Base-by-base conservation (phyloP, 768 basidiomycete genomes). In the Hydnomerulius pinastri region DNA sequence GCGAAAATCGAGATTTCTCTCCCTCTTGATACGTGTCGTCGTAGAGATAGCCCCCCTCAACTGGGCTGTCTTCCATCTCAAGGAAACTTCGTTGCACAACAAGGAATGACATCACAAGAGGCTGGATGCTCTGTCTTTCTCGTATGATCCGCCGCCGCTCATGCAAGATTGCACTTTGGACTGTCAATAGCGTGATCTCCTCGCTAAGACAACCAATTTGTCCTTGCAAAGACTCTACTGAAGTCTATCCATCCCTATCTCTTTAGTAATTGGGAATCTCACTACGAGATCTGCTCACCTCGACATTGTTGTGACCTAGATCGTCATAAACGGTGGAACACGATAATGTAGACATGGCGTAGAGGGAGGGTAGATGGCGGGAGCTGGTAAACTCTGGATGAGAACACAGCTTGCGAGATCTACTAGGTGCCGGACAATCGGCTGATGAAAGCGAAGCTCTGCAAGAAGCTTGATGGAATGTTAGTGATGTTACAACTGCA, bases 1-100 rank as follows among this genome's bases (percentile, higher is more conserved):
- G 42, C 32, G 61, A 62, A 27, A 62, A 62, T 6, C 61, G 58
- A 24, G 61, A 62, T 15, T 32, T 32, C 4, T 32, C 30, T 32
- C 30, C 30, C 4, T 6, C 51, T 53, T 28, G 61, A 62, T 20
- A n/a, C n/a, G n/a, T n/a, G n/a, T n/a, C 61, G 55, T 21, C 58
- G 10, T 5, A 11, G 33, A 8, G 3, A 35, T 17, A 5, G 10
- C 33, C 7, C 6, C 33, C 33, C n/a, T 35, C 33, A 17, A 35
- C 33, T 18, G 33, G 33, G 18, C 9, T 35, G 9, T 35, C 33
- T 18, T 35, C 33, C 33, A 35, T 35, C n/a, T 35, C 33, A 42
- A 36, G 21, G 24, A 20, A 9, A 37, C 8, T 32, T 33, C 11
- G 2, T 7, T 13, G 56, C n/a, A 53, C 35, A 18, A 58, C 18